phyloP scores from a whole-genome alignment of 2,329 filamentous ascomycete genomes.

The Pseudodiploospora longispora region DNA sequence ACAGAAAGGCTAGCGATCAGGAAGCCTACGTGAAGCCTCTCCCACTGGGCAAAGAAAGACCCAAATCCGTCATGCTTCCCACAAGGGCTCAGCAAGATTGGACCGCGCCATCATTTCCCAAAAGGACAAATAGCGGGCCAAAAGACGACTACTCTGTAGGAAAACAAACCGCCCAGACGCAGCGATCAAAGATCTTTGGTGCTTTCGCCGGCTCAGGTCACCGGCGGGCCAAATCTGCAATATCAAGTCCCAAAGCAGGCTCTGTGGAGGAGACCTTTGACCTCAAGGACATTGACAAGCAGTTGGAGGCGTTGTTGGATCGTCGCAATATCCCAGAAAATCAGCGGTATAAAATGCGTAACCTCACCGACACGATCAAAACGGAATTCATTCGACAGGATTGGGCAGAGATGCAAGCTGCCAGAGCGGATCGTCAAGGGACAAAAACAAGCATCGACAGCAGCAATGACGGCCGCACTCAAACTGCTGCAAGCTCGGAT shows the following conservation, averaged over 20 bases:
- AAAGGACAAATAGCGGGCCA: constrained; percentile 26
- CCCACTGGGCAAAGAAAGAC: constrained; percentile 22
- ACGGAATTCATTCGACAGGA: constrained; percentile 92
- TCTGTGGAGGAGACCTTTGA: constrained; percentile 41
- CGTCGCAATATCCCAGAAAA: constrained; percentile 89
- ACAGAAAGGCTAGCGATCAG: constrained; percentile 3
- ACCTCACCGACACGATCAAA: constrained; percentile 81
- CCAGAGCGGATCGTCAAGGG: constrained; percentile 35
- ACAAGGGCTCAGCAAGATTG: constrained; percentile 13
- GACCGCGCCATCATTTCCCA: constrained; percentile 24
- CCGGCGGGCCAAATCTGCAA: constrained; percentile 12
- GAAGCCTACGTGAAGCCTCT: constrained; percentile 45
- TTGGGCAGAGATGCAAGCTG: constrained; percentile 58
- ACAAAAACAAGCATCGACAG: constrained; percentile 36
- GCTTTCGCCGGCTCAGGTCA: constrained; percentile 25
- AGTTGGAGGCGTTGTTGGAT: constrained; percentile 62
- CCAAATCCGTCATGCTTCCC: constrained; percentile 41
- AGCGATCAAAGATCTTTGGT: constrained; percentile 29
- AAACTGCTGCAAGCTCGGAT: constrained; percentile 28
- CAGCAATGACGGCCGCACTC: constrained; percentile 26
- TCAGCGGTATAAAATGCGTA: constrained; percentile 91
- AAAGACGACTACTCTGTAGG: constrained; percentile 17
- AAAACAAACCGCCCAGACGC: not conserved
- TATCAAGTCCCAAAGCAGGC: constrained; percentile 4
- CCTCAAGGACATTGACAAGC: constrained; percentile 46